phyloP scores from a whole-genome alignment of 768 basidiomycete species.

The Guyanaporus albipodus region DNA sequence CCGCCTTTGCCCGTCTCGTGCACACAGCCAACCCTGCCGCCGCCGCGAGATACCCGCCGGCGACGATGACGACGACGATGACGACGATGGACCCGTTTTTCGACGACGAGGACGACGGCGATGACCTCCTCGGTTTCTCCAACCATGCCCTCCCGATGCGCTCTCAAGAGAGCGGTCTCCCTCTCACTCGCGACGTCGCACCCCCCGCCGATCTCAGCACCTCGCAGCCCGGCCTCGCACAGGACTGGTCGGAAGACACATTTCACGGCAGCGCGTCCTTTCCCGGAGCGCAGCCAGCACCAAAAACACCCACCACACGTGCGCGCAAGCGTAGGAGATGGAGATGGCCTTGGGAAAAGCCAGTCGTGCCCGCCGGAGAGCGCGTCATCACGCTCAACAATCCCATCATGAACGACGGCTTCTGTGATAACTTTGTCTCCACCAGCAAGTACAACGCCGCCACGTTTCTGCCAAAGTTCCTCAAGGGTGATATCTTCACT shows the following conservation, averaged over 20 bases:
- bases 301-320: slow-evolving; percentile 5
- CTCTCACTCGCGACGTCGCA: slow-evolving; percentile 55
- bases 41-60: slow-evolving; percentile 47
- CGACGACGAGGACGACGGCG: slow-evolving; percentile 68
- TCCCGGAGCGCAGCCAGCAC: slow-evolving; percentile 27
- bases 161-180: slow-evolving; percentile 48
- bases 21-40: slow-evolving; percentile 26
- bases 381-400: slow-evolving; percentile 84
- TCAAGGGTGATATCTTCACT: slow-evolving; percentile 62
- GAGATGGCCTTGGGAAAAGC: slow-evolving; percentile 86
- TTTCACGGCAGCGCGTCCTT: slow-evolving; percentile 45
- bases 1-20: slow-evolving; percentile 27
- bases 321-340: slow-evolving; percentile 37
- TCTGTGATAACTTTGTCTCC: slow-evolving; percentile 77
- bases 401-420: slow-evolving; percentile 58
- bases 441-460: slow-evolving; percentile 92
- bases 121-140: slow-evolving; percentile 38
- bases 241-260: slow-evolving; percentile 66
- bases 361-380: slow-evolving; percentile 62
- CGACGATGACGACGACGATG: slow-evolving; percentile 45
- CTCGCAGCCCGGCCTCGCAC: slow-evolving; percentile 43
- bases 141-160: slow-evolving; percentile 32
- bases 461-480: slow-evolving; percentile 90
- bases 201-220: slow-evolving; percentile 43
- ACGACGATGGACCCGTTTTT: slow-evolving; percentile 72